phyloP scores from a whole-genome alignment of 768 basidiomycete genomes.

The Leccinum subtestaceum region DNA sequence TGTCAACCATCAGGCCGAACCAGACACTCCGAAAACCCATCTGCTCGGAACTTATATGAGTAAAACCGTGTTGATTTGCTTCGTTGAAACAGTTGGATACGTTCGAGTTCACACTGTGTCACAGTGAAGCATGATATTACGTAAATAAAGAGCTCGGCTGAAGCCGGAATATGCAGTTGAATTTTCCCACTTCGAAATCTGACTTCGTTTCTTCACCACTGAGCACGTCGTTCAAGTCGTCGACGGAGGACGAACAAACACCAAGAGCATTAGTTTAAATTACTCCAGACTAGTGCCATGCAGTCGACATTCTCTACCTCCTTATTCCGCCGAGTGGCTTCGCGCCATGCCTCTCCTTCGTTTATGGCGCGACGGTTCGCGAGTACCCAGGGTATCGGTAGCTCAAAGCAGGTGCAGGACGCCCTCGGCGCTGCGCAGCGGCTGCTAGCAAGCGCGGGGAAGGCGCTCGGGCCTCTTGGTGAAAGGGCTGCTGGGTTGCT shows the following conservation, averaged over 20 bases:
- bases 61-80: neutral
- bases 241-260: conserved; percentile 3
- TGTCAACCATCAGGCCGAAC: neutral
- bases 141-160: neutral
- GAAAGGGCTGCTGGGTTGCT: conserved; percentile 57
- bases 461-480: conserved; percentile 46
- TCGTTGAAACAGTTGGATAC: neutral
- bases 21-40: neutral
- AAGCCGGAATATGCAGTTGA: neutral
- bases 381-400: conserved; percentile 41
- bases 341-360: conserved; percentile 14
- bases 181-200: neutral
- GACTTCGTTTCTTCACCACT: neutral
- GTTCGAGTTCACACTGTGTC: too few relatives aligned
- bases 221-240: conserved; percentile 4
- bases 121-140: neutral
- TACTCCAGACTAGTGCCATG: conserved; percentile 14
- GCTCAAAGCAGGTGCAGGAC: conserved; percentile 71
- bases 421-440: conserved; percentile 57
- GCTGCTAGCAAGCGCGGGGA: conserved; percentile 49
- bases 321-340: conserved; percentile 23
- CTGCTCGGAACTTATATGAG: too few relatives aligned
- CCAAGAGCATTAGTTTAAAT: conserved; percentile 7
- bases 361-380: conserved; percentile 38
- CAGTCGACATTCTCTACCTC: conserved; percentile 25